A percentile compares a stretch with the other conserved stretches of the same genome.
Evolutionary conservation across 2,329 filamentous ascomycete species (phyloP).

Genomic region (Cladosporium velox): DNA sequence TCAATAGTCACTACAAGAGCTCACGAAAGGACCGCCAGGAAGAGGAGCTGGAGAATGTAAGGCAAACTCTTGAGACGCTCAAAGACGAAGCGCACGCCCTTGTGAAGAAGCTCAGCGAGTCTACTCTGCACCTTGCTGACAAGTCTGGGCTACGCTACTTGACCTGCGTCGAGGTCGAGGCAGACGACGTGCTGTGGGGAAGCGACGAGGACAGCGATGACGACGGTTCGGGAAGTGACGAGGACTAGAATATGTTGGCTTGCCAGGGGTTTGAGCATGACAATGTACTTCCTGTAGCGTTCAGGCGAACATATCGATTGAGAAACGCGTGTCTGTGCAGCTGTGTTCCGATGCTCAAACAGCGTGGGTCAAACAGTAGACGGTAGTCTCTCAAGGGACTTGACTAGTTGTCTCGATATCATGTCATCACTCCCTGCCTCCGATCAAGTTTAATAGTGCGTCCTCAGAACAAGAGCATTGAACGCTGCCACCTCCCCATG

Average conservation of each 20-base stretch:
- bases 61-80: neutral
- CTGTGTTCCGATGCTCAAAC: neutral
- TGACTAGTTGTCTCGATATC: no score
- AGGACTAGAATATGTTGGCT: neutral
- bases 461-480: no score
- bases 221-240: neutral
- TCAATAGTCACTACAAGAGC: slow-evolving; percentile 17
- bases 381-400: no score
- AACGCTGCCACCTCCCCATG: no score
- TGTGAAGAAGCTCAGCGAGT: slow-evolving; percentile 35
- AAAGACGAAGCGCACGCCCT: slow-evolving; percentile 33
- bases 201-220: neutral
- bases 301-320: no score
- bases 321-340: no score
- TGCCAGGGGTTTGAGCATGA: neutral
- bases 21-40: slow-evolving; percentile 12
- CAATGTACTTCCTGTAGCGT: no score
- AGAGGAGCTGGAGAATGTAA: slow-evolving; percentile 23
- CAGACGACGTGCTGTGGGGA: slow-evolving; percentile 37
- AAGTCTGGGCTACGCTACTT: slow-evolving; percentile 35
- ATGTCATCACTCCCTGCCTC: no score
- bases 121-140: slow-evolving; percentile 19
- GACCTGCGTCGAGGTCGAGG: slow-evolving; percentile 37
- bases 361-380: no score
- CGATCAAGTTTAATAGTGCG: no score